Evolutionary conservation across 2,329 filamentous ascomycete genomes (phyloP).

Genomic region (Phaeosphaeria sp.): DNA sequence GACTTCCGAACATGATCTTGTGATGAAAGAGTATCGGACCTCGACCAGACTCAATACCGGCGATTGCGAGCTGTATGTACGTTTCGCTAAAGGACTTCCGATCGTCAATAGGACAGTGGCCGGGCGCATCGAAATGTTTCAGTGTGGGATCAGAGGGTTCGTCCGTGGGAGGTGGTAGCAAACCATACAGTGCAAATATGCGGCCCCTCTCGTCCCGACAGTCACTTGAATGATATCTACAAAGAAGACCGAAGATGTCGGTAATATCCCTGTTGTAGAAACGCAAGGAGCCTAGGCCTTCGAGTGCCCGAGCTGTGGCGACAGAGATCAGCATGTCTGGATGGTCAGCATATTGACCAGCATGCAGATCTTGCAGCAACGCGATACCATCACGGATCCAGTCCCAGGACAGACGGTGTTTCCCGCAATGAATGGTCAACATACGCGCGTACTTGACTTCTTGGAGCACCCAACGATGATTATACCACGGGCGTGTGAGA

Average conservation of each 20-base stretch:
- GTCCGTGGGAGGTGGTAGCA: background rate
- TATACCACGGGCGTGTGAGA: background rate
- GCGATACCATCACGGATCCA: background rate
- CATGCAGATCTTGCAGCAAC: background rate
- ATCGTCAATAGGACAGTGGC: background rate
- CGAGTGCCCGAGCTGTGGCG: background rate
- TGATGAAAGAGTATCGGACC: background rate
- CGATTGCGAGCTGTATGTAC: background rate
- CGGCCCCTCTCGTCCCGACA: background rate
- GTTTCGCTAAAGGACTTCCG: background rate
- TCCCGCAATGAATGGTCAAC: constrained; percentile 5
- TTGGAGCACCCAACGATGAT: background rate
- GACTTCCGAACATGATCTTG: background rate
- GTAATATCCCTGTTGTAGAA: background rate
- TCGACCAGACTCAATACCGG: background rate
- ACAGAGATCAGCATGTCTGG: background rate
- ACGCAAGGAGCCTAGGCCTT: background rate
- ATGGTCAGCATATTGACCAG: too few relatives aligned
- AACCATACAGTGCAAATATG: background rate
- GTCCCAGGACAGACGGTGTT: constrained; percentile 30
- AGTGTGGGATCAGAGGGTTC: background rate
- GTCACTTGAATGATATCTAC: background rate
- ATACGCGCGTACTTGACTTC: background rate
- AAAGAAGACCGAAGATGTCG: background rate
- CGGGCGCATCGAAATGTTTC: too few relatives aligned